phyloP scores from a whole-genome alignment of 805 yeast genomes.

The Wickerhamomyces hampshirensis region DNA sequence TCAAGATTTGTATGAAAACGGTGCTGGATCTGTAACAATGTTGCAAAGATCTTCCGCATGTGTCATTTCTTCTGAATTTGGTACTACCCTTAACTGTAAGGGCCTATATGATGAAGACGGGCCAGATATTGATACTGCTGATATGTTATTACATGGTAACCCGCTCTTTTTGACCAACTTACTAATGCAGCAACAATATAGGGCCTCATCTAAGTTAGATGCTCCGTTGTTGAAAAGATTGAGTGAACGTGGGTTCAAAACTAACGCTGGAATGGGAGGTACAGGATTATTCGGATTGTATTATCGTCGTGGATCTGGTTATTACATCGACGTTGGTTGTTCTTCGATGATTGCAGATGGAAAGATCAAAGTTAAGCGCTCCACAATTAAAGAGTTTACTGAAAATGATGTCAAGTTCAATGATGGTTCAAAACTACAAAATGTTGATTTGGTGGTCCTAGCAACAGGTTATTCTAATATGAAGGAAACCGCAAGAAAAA shows the following conservation, averaged over 20 bases:
- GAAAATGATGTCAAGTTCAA: conserved; percentile 34
- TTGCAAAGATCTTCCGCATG: conserved; percentile 42
- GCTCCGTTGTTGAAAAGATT: conserved; percentile 29
- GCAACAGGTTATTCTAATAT: conserved; percentile 42
- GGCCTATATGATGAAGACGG: conserved; percentile 35
- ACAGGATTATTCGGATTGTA: conserved; percentile 39
- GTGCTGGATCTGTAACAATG: conserved; percentile 36
- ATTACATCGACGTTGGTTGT: conserved; percentile 42
- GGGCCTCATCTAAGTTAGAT: conserved; percentile 30
- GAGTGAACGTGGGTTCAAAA: conserved; percentile 32
- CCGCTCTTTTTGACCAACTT: conserved; percentile 33
- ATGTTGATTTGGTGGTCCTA: conserved; percentile 36
- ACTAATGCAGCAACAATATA: conserved; percentile 33
- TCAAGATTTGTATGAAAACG: conserved; percentile 41
- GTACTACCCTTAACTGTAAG: conserved; percentile 27
- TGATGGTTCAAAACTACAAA: conserved; percentile 33
- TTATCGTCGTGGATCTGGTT: conserved; percentile 40
- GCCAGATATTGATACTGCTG: conserved; percentile 34
- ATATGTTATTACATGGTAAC: conserved; percentile 29
- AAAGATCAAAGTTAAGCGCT: conserved; percentile 33
- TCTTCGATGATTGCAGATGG: conserved; percentile 35
- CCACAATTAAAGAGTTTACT: conserved; percentile 31
- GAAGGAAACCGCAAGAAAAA: conserved; percentile 35
- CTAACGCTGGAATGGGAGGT: conserved; percentile 39
- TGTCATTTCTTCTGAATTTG: conserved; percentile 34